phyloP scores from a whole-genome alignment of 2,329 filamentous ascomycete genomes.

The Albophoma yamanashiensis region DNA sequence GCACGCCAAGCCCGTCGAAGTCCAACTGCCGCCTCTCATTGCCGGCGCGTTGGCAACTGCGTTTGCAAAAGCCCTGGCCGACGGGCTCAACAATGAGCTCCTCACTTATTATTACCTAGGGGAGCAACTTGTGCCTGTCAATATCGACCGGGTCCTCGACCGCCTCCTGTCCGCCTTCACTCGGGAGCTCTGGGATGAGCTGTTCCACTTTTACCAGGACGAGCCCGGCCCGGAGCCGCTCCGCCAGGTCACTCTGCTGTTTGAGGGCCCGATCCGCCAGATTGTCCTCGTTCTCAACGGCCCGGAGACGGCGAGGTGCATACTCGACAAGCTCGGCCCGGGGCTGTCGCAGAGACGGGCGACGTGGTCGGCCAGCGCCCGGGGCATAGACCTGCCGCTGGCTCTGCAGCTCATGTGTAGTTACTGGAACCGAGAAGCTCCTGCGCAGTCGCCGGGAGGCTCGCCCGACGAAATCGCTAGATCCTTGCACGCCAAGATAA shows the following conservation, averaged over 20 bases:
- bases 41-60: slow-evolving; percentile 22
- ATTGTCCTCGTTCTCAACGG: slow-evolving; percentile 25
- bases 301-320: slow-evolving; percentile 21
- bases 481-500: slow-evolving; percentile 17
- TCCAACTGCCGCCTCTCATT: slow-evolving; percentile 23
- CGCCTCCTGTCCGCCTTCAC: slow-evolving; percentile 22
- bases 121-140: slow-evolving; percentile 19
- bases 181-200: slow-evolving; percentile 22
- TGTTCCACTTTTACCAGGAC: slow-evolving; percentile 21
- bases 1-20: slow-evolving; percentile 17
- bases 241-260: slow-evolving; percentile 20
- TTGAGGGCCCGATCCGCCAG: slow-evolving; percentile 25
- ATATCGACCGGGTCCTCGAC: slow-evolving; percentile 24
- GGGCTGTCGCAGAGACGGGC: slow-evolving; percentile 19
- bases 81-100: slow-evolving; percentile 23
- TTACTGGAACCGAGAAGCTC: slow-evolving; percentile 23
- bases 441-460: slow-evolving; percentile 20
- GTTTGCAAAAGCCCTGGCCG: slow-evolving; percentile 23
- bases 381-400: slow-evolving; percentile 21
- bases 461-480: slow-evolving; percentile 22
- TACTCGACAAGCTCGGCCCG: slow-evolving; percentile 23
- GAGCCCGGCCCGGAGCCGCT: slow-evolving; percentile 14
- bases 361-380: slow-evolving; percentile 20
- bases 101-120: slow-evolving; percentile 25
- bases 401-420: slow-evolving; percentile 24